Conservation (phyloP, 257 asterid species). For the Cinchona pubescens region DNA sequence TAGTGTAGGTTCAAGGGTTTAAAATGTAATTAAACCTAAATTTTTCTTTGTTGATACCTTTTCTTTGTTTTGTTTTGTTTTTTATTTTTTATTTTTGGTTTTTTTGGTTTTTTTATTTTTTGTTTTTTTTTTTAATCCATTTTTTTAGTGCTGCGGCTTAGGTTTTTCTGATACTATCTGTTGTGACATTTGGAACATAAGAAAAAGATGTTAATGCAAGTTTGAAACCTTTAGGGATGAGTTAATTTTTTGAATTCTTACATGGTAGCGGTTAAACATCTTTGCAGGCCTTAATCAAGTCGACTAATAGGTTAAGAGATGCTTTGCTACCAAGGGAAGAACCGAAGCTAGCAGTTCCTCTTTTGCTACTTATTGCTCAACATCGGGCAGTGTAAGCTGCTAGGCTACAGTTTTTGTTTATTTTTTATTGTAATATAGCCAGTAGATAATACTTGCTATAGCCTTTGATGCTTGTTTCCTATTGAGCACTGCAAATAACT, state of each 20-base stretch:
- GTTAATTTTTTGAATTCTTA: background rate
- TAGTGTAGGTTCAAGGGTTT: too few relatives aligned
- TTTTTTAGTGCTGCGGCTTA: background rate
- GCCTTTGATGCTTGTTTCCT: background rate
- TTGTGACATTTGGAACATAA: background rate
- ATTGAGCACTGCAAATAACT: background rate
- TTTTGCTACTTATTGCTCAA: slow-evolving; percentile 87
- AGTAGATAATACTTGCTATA: background rate
- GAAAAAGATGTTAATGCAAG: background rate
- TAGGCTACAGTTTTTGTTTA: background rate
- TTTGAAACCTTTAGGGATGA: background rate
- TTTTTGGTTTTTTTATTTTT: too few relatives aligned
- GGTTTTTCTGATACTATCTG: background rate
- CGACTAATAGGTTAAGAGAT: slow-evolving; percentile 92
- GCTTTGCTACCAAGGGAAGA: slow-evolving; percentile 89
- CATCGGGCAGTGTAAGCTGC: slow-evolving; percentile 85
- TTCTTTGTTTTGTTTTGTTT: too few relatives aligned
- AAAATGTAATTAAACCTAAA: too few relatives aligned
- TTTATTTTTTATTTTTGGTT: too few relatives aligned
- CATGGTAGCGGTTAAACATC: slow-evolving; percentile 11
- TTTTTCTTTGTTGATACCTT: background rate
- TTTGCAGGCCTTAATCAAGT: slow-evolving; percentile 87
- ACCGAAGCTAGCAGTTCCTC: slow-evolving; percentile 89
- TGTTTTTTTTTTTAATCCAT: too few relatives aligned
- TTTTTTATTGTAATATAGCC: background rate